phyloP scores from a whole-genome alignment of 2,329 filamentous ascomycete genomes.

The Fusarium stilboides region DNA sequence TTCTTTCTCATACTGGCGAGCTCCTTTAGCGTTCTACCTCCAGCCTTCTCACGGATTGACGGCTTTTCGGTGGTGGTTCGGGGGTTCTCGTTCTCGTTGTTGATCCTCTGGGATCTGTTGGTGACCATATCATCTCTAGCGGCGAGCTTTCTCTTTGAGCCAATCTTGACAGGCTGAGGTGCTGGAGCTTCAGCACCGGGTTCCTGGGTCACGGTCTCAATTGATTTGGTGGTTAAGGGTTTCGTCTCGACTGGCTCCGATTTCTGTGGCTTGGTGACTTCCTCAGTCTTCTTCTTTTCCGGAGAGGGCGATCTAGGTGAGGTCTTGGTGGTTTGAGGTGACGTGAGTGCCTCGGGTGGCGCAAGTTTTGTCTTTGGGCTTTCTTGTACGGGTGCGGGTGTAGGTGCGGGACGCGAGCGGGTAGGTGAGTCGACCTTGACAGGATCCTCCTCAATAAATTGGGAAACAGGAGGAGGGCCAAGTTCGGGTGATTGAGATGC shows the following conservation, averaged over 20 bases:
- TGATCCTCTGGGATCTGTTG: conserved; percentile 43
- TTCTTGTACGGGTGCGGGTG: conserved; percentile 25
- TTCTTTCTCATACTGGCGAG: conserved; percentile 61
- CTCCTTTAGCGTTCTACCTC: conserved; percentile 64
- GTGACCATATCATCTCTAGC: conserved; percentile 68
- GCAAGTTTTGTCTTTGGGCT: conserved; percentile 50
- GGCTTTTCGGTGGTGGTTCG: conserved; percentile 45
- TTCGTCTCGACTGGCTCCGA: conserved; percentile 2
- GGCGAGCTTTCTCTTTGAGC: conserved; percentile 72
- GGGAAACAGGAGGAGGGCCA: conserved; percentile 73
- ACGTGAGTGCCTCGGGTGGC: conserved; percentile 52
- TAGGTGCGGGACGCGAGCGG: conserved; percentile 35
- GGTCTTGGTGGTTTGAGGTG: conserved; percentile 47
- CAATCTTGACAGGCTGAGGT: conserved; percentile 58
- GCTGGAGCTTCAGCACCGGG: conserved; percentile 25
- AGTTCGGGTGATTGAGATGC: conserved; percentile 77
- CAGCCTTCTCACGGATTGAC: conserved; percentile 55
- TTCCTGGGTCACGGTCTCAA: conserved; percentile 19
- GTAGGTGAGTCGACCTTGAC: conserved; percentile 67
- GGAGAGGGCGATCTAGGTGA: conserved; percentile 47
- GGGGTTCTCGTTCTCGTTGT: conserved; percentile 51
- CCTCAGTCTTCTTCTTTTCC: conserved; percentile 46
- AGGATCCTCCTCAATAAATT: conserved; percentile 70
- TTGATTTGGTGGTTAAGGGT: conserved; percentile 12
- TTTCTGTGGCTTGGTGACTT: conserved; percentile 10